Percentiles rank a stretch among this genome's conserved stretches.
These are phyloP conservation scores for Lithocarpus polystachyus DNA, from an alignment of 306 rosid species.

Conservation along the genomic window DNA sequence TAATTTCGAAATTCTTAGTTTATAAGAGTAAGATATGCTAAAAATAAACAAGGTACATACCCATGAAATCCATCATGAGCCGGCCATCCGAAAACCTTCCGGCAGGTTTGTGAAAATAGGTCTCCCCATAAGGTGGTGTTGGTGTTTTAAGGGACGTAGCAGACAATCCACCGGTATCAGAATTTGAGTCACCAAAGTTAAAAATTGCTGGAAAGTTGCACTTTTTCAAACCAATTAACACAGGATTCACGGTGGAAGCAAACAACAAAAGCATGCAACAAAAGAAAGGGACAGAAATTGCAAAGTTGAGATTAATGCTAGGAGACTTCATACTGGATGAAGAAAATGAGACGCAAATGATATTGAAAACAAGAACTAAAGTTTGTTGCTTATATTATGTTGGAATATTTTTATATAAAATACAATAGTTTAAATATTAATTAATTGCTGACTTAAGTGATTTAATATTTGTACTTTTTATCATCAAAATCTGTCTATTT, in stretches of 20 bases:
- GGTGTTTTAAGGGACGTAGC: slow-evolving; percentile 6
- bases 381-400: background rate
- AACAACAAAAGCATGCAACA: background rate
- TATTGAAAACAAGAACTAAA: background rate
- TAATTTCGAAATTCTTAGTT: background rate
- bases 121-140: slow-evolving; percentile 48
- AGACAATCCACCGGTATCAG: slow-evolving; percentile 49
- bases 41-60: slow-evolving; percentile 5
- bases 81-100: slow-evolving; percentile 52
- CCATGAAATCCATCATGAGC: slow-evolving; percentile 45
- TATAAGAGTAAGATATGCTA: background rate
- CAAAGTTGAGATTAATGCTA: background rate
- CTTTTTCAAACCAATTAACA: slow-evolving; percentile 2
- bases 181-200: slow-evolving; percentile 53
- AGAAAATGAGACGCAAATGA: background rate
- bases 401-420: no score
- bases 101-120: slow-evolving; percentile 28
- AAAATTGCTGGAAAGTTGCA: slow-evolving; percentile 51
- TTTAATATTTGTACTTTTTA: no score
- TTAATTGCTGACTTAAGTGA: no score
- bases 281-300: background rate
- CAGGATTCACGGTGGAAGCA: background rate
- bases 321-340: background rate
- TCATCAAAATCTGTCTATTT: no score
- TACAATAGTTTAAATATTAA: no score